These are phyloP conservation scores for Schizosaccharomyces lindneri DNA, from an alignment of 805 yeast species.

Conservation along the genomic window DNA sequence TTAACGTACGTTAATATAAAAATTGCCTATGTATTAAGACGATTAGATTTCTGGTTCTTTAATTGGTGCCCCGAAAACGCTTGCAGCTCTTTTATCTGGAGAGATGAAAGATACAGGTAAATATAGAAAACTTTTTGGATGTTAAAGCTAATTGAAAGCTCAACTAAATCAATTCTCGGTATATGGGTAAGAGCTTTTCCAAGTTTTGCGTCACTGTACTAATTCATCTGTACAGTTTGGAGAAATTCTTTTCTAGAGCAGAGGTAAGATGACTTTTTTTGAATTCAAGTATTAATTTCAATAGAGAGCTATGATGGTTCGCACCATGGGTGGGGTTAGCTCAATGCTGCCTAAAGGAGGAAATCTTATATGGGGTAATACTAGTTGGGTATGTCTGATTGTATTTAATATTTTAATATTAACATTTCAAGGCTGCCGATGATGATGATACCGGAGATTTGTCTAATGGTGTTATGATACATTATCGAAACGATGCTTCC, in stretches of 20 bases:
- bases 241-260: slow-evolving; percentile 69
- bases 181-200: slow-evolving; percentile 26
- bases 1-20: slow-evolving; percentile 21
- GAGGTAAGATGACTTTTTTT: slow-evolving; percentile 17
- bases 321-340: slow-evolving; percentile 83
- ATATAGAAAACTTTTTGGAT: background rate
- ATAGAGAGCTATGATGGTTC: slow-evolving; percentile 49
- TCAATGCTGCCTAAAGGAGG: slow-evolving; percentile 96
- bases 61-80: slow-evolving; percentile 83
- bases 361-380: slow-evolving; percentile 63
- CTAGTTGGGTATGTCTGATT: slow-evolving; percentile 35
- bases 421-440: background rate
- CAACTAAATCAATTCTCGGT: slow-evolving; percentile 81
- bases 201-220: background rate
- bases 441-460: background rate
- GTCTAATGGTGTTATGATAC: background rate
- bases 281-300: background rate
- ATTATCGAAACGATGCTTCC: background rate
- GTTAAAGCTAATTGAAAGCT: slow-evolving; percentile 17
- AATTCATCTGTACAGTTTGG: slow-evolving; percentile 19
- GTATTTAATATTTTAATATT: background rate
- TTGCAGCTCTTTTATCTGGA: slow-evolving; percentile 80
- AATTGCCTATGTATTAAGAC: background rate
- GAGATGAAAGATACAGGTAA: slow-evolving; percentile 76
- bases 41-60: slow-evolving; percentile 53